Base-by-base conservation (phyloP, 2,329 filamentous ascomycete genomes). In the Aspergillus quadricinctus region DNA sequence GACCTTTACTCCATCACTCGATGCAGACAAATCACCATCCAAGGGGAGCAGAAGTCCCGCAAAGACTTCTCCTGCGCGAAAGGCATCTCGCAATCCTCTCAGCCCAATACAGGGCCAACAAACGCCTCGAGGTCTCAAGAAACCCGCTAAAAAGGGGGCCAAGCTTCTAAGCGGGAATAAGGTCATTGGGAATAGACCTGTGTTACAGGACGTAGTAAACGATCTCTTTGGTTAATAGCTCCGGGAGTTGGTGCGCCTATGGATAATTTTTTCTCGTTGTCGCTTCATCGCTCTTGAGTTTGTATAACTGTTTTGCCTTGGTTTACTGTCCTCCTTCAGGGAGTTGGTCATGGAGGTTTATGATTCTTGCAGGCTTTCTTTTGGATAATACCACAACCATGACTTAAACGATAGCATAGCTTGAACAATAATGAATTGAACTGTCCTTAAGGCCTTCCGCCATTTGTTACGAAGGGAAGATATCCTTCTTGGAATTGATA, bases 161-260 rank as follows among this genome's bases (percentile, higher is more conserved):
- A 83, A 81, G 61, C 79, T 76, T 10, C 68, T 78, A 55, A 76
- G 74, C 62, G 67, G 73, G n/a, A 68, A 63, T 21, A 77, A 81
- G 31, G 75, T 93, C 57, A 72, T 91, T 62, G 86, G 84, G 57
- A 84, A 82, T 37, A 85, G 85, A 66, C 83, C 85, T 37, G 81
- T 95, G 54, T 79, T 92, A 67, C 83, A 84, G 68, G 88, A 93
- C 78, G 86, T 96, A 61, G 78, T 92, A 64, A 90, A 94, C 74
- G 89, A 92, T 53, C 59, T 76, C 62, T 58, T 68, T 57, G 72
- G 69, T 23, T 75, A 56, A 65, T 49, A n/a, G 11, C 54, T 35
- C 28, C 28, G 35, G 48, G 28, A 58, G 43, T 46, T 75, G 56
- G 65, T 49, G 14, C 17, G 50, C 31, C 28, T 3, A 35, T 45